Evolutionary conservation across 2,329 filamentous ascomycete species (phyloP), one percentile per base, ranked within the genome.

Genomic region (Colletotrichum cereale): DNA sequence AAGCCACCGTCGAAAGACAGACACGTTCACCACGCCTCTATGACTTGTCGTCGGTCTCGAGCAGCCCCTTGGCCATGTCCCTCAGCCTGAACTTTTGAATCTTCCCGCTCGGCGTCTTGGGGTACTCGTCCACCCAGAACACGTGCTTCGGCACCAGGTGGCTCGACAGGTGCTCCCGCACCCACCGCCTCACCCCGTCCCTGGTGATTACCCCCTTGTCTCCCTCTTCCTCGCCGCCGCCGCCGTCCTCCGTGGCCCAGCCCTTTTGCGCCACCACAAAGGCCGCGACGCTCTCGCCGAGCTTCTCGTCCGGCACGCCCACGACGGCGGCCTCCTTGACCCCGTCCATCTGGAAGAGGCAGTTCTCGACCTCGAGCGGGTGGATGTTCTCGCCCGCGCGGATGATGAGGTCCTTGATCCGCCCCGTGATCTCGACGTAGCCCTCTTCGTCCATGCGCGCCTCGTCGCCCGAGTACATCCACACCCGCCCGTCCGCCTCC

Each of bases 391-490:
- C 96, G 31, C 96, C 96, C 36, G 93, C 96, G 34, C 94, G 89
- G 79, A 98, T 98, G 76, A 99, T 98, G 66, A 98, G 82, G 79
- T 99, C 96, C 82, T 98, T 98, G 78, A 97, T 96, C 21, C 95
- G 87, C 3, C 95, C 94, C 0, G 95, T 98, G 78, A 98, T 97
- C 75, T 89, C 88, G 2, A 98, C 89, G 79, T 95, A 98, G 2
- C 96, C 96, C 36, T 95, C 87, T 5, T 82, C 85, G 73, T 97
- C 94, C 88, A 98, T 97, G 63, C 85, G 84, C 2, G 95, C 96
- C 84, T 98, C 96, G 78, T 99, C 96, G 26, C 96, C 96, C 0
- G 93, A 97, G 81, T 93, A 86, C 92, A 98, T 96, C 96, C 96
- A 98, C 56, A 86, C 88, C 7, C 86, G 86, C 0, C 86, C 80